phyloP scores from a whole-genome alignment of 2,329 filamentous ascomycete species.

The Talaromyces rugulosus region DNA sequence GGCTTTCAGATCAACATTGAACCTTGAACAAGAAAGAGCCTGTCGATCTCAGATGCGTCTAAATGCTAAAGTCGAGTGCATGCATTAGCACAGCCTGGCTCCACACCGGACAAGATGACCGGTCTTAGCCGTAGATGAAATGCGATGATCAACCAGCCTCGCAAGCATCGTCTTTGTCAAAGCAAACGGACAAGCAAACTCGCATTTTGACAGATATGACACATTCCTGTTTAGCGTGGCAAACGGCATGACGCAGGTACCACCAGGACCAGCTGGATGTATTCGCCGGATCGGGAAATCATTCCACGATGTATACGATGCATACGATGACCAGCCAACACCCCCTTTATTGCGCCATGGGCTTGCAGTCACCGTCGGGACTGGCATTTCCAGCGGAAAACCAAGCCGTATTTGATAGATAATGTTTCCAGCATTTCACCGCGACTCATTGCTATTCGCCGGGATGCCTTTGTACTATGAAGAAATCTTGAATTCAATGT shows the following conservation, averaged over 20 bases:
- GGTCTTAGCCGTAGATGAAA: background rate
- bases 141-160: background rate
- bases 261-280: background rate
- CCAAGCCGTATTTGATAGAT: background rate
- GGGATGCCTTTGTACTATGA: background rate
- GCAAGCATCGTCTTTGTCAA: background rate
- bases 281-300: background rate
- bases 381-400: background rate
- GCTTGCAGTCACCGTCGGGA: background rate
- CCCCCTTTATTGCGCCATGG: background rate
- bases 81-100: background rate
- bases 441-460: background rate
- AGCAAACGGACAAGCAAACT: background rate
- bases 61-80: background rate
- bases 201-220: background rate
- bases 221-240: constrained; percentile 3
- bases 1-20: background rate
- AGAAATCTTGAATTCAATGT: background rate
- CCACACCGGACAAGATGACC: background rate
- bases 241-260: background rate
- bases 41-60: background rate
- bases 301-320: background rate
- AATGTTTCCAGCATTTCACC: background rate
- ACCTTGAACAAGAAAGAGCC: background rate
- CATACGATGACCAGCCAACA: background rate